Evolutionary conservation across 2,329 filamentous ascomycete genomes (phyloP).

Genomic region (Aspergillus fischeri): DNA sequence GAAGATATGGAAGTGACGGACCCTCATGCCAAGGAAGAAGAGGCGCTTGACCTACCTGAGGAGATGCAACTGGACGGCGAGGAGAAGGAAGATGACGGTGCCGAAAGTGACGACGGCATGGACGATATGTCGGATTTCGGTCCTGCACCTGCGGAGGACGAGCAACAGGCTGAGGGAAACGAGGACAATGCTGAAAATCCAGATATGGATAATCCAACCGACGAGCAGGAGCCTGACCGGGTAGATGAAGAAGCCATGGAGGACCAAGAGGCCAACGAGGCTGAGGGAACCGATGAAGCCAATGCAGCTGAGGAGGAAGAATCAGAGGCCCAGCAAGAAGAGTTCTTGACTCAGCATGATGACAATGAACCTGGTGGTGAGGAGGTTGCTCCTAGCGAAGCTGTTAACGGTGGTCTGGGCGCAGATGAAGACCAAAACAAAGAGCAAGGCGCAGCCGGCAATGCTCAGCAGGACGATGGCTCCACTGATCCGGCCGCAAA

Average conservation of each 20-base stretch:
- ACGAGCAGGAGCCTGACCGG: conserved; percentile 30
- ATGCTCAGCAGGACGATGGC: conserved; percentile 40
- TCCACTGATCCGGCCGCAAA: conserved; percentile 45
- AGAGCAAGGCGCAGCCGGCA: conserved; percentile 45
- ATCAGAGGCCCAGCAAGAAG: conserved; percentile 48
- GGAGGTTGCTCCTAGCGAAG: conserved; percentile 47
- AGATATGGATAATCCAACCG: conserved; percentile 26
- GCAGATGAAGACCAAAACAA: conserved; percentile 40
- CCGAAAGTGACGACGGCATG: conserved; percentile 38
- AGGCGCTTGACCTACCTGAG: conserved; percentile 78
- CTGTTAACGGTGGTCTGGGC: conserved; percentile 36
- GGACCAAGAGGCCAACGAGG: conserved; percentile 41
- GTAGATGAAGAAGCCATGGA: conserved; percentile 40
- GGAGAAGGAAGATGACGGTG: conserved; percentile 53
- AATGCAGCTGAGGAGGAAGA: conserved; percentile 37
- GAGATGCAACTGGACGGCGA: conserved; percentile 79
- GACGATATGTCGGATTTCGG: conserved; percentile 46
- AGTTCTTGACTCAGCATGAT: conserved; percentile 45
- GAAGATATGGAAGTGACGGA: conserved; percentile 63
- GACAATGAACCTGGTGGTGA: conserved; percentile 51
- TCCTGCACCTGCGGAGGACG: conserved; percentile 34
- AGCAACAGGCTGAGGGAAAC: conserved; percentile 29
- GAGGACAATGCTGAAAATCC: conserved; percentile 28
- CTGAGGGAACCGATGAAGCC: conserved; percentile 47
- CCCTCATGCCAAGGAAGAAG: conserved; percentile 74